A percentile compares a stretch with the other conserved stretches of the same genome.
Evolutionary conservation across 78 protist genomes (phyloP).

Genomic region (Capsaspora owczarzaki): DNA sequence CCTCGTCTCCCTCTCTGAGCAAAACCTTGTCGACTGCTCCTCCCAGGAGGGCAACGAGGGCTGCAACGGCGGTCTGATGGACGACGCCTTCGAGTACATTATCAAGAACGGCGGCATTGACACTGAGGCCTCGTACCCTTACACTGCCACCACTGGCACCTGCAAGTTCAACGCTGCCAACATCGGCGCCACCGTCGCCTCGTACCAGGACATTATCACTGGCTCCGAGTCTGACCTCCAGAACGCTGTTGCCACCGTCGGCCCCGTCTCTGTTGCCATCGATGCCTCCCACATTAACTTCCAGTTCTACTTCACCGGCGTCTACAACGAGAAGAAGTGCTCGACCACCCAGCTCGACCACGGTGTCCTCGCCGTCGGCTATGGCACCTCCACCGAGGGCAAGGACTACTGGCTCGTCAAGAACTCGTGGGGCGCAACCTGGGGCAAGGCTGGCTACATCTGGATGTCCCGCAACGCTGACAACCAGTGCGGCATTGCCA

Average conservation of each 20-base stretch:
- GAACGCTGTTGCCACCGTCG: slow-evolving; percentile 37
- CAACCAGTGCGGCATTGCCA: slow-evolving; percentile 64
- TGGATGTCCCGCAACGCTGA: slow-evolving; percentile 39
- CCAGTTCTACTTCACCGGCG: slow-evolving; percentile 70
- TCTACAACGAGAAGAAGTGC: slow-evolving; percentile 48
- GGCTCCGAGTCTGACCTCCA: slow-evolving; percentile 40
- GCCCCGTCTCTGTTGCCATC: slow-evolving; percentile 75
- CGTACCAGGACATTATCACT: slow-evolving; percentile 16
- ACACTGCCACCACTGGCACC: slow-evolving; percentile 50
- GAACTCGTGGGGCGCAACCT: slow-evolving; percentile 61
- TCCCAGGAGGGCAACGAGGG: neutral
- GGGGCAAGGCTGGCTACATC: slow-evolving; percentile 67
- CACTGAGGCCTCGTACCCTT: slow-evolving; percentile 59
- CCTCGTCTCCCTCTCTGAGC: slow-evolving; percentile 26
- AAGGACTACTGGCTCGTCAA: slow-evolving; percentile 73
- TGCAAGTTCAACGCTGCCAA: slow-evolving; percentile 20
- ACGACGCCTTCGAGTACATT: neutral
- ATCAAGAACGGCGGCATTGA: slow-evolving; percentile 12
- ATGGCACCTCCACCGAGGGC: neutral
- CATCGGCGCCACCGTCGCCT: slow-evolving; percentile 43
- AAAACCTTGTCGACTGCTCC: slow-evolving; percentile 13
- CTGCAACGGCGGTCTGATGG: neutral
- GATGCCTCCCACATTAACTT: slow-evolving; percentile 65
- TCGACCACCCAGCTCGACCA: slow-evolving; percentile 58
- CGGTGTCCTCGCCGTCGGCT: slow-evolving; percentile 61